Conservation (phyloP, 495 filamentous ascomycete species). For the Penicillium canariense region DNA sequence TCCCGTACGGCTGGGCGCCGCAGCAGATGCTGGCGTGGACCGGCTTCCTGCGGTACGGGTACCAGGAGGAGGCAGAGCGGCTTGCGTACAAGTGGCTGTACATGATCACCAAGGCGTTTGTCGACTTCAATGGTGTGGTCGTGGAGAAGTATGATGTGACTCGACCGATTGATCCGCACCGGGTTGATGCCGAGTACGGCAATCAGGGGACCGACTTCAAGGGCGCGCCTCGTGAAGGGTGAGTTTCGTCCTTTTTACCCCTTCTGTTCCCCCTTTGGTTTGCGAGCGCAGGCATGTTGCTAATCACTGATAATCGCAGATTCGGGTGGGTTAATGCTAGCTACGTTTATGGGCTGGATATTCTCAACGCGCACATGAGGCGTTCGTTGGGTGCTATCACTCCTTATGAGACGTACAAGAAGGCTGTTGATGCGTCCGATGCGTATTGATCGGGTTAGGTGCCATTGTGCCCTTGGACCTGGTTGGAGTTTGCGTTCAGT, state of each 20-base stretch:
- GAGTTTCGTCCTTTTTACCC: constrained; percentile 37
- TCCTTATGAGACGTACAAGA: constrained; percentile 67
- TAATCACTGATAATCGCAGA: constrained; percentile 47
- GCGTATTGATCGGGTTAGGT: constrained; percentile 14
- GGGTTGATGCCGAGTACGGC: constrained; percentile 93
- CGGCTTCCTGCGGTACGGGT: constrained; percentile 85
- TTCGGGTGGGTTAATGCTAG: constrained; percentile 99
- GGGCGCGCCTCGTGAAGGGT: constrained; percentile 94
- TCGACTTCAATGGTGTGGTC: constrained; percentile 95
- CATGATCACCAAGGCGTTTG: constrained; percentile 96
- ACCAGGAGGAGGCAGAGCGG: constrained; percentile 80
- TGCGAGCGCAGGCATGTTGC: too few relatives aligned
- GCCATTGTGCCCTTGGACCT: background rate
- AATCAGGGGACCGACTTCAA: constrained; percentile 95
- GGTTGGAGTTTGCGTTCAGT: background rate
- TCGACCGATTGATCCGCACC: constrained; percentile 78
- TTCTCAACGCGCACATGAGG: constrained; percentile 79
- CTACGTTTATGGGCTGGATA: constrained; percentile 83
- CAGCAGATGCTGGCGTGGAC: constrained; percentile 99
- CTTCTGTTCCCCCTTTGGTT: background rate
- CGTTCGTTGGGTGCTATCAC: constrained; percentile 82
- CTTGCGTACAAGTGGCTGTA: constrained; percentile 93
- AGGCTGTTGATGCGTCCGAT: constrained; percentile 36
- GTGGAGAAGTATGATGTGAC: constrained; percentile 99
- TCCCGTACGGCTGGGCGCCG: constrained; percentile 95